Evolutionary conservation across 768 basidiomycete species (phyloP), one percentile per base, ranked within the genome.

Genomic region (Aureoboletus auriporus): DNA sequence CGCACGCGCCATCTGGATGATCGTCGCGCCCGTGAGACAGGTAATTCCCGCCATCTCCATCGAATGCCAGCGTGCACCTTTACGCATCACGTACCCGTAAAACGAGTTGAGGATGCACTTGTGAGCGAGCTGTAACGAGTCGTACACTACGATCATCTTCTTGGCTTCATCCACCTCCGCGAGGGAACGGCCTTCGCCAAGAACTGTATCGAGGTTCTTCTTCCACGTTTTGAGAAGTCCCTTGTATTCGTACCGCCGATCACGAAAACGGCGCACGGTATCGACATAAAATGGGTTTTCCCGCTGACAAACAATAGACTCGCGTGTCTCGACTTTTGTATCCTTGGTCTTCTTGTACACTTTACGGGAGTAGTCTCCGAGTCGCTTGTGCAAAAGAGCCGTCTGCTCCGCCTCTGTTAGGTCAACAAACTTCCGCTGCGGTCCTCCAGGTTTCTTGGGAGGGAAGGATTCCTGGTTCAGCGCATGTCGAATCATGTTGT

Each of bases 31-130:
- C 0, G 96, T 98, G 44, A 98, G 74, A 70, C 96, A 99, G 10
- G 96, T 98, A 53, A 99, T 97, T 7, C 96, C 96, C 1, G 96
- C 96, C 96, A 99, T 99, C 73, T 99, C 96, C 96, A 99, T 97
- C 27, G 95, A 98, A 67, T 97, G 94, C 96, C 96, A 99, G 28
- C 96, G 76, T 14, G 96, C 96, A 44, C 96, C 96, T 65, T 99
- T 98, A 35, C 96, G 84, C 96, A 98, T 98, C 65, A 99, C 95
- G 59, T 99, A 99, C 31, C 96, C 96, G 64, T 99, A 99, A 77
- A 99, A 99, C 4, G 96, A 98, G 74, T 99, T 99, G 56, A 99
- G 81, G 64, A 99, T 99, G 63, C 94, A 97, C 73, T 99, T 99
- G 79, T 99, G 96, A 4, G 96, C 96, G 26, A 99, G 84, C 67